Evolutionary conservation across 371 early-diverging fungal genomes (phyloP), one percentile per base, ranked within the genome.

Genomic region (Rhizopus stolonifer): DNA sequence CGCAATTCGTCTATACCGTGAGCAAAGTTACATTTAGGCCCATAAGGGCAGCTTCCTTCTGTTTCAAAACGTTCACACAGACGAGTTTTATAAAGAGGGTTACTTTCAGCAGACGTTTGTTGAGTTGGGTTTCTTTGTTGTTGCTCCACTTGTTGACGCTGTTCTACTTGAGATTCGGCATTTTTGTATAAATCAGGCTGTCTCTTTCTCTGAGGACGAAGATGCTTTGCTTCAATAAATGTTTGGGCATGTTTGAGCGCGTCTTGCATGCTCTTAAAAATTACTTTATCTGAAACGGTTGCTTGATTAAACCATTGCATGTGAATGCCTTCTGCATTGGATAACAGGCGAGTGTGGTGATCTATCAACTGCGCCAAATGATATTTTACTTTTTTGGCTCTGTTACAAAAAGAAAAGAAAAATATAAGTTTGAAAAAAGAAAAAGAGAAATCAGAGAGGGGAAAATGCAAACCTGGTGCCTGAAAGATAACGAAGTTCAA

Each of bases 1-100:
- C 91, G 82, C 43, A 92, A 72, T 47, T 92, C 91, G 5, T 55
- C 64, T 9, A 77, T 59, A 29, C 92, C 91, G 61, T 93, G 94
- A n/a, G 94, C 94, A 83, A 91, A 93, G 19, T 87, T 89, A 60
- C 94, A 93, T 60, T 87, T 85, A 13, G 71, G 53, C 15, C 87
- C 84, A 65, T 91, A 90, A 6, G 90, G 89, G 52, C 94, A 93
- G 47, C 66, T 75, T 22, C 88, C 89, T 47, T 90, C 91, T 0
- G 79, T 79, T 68, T 91, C 88, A 52, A 82, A 91, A 49, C 90
- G 70, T 51, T 91, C 91, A 62, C 94, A 93, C 4, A 93, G 72
- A 43, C 87, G 77, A 3, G 94, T 93, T 62, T 92, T 93, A 74
- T 89, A 93, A 48, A 90, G 82, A 17, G 90, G 91, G 56, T 18